Percentiles rank a stretch among this genome's conserved stretches.
Conservation (phyloP, 1,284 basidiomycete species). For the Cystobasidium sp. region DNA sequence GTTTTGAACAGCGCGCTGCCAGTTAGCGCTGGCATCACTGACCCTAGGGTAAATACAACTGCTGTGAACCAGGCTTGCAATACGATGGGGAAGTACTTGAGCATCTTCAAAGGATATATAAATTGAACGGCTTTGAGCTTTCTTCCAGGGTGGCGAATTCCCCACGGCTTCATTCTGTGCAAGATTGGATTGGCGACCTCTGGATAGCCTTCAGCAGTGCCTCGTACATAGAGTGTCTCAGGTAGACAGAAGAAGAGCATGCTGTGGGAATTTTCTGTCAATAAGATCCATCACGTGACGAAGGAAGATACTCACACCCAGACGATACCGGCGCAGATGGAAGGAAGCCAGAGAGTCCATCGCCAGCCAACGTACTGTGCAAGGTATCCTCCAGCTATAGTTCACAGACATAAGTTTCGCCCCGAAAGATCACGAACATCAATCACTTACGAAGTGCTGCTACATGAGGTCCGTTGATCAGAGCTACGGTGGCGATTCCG, state of each 20-base stretch:
- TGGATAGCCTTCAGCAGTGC: slow-evolving; percentile 24
- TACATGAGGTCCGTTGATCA: slow-evolving; percentile 41
- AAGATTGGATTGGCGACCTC: slow-evolving; percentile 23
- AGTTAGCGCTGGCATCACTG: slow-evolving; percentile 31
- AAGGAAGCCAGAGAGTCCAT: slow-evolving; percentile 40
- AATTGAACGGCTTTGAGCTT: slow-evolving; percentile 27
- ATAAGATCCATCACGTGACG: not conserved
- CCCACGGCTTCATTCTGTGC: slow-evolving; percentile 30
- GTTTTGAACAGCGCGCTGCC: slow-evolving; percentile 19
- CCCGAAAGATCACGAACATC: not conserved
- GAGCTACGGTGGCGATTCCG: slow-evolving; percentile 31
- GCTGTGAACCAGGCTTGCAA: slow-evolving; percentile 22
- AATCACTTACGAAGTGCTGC: slow-evolving; percentile 32
- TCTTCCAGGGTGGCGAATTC: slow-evolving; percentile 36
- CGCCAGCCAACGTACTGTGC: slow-evolving; percentile 43
- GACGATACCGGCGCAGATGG: slow-evolving; percentile 26
- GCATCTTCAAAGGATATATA: slow-evolving; percentile 33
- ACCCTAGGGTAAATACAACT: slow-evolving; percentile 30
- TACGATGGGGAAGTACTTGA: slow-evolving; percentile 36
- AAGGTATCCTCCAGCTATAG: slow-evolving; percentile 34
- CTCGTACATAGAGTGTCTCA: slow-evolving; percentile 40
- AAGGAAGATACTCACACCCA: slow-evolving; percentile 16
- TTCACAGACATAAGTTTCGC: not conserved
- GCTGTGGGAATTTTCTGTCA: not conserved
- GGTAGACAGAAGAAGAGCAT: slow-evolving; percentile 41